Evolutionary conservation across 2,329 filamentous ascomycete species (phyloP).

Genomic region (Myriangium duriaei): DNA sequence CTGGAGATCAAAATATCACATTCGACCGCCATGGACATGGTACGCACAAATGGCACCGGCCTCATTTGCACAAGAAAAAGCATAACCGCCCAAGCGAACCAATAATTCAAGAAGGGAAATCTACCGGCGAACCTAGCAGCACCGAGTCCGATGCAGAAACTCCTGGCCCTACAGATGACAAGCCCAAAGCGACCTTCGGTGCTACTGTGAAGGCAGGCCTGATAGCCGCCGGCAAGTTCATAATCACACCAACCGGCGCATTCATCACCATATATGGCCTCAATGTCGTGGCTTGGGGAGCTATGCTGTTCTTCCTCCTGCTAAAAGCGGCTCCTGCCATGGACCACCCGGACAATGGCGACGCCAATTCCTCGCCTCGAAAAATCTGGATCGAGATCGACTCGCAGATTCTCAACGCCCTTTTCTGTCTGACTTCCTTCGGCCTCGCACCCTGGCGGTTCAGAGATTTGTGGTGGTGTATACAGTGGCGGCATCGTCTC

Average conservation of each 20-base stretch:
- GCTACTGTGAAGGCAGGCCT: neutral
- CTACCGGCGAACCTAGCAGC: neutral
- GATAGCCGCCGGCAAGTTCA: constrained; percentile 16
- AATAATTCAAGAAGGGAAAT: neutral
- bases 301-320: constrained; percentile 71
- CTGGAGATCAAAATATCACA: constrained; percentile 7
- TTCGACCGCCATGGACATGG: constrained; percentile 17
- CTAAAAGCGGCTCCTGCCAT: constrained; percentile 59
- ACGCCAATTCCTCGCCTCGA: constrained; percentile 43
- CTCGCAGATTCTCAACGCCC: constrained; percentile 63
- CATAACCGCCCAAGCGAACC: neutral
- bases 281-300: constrained; percentile 72
- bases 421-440: constrained; percentile 75
- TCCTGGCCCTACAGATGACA: neutral
- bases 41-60: constrained; percentile 3
- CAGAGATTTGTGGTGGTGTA: constrained; percentile 47
- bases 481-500: neutral
- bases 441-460: constrained; percentile 73
- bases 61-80: neutral
- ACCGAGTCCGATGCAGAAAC: neutral
- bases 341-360: constrained; percentile 41
- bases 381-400: constrained; percentile 70
- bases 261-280: constrained; percentile 62
- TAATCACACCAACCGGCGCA: constrained; percentile 59
- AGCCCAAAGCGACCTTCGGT: neutral